phyloP scores from a whole-genome alignment of 345 rosid species.

The Eucalyptus melliodora region DNA sequence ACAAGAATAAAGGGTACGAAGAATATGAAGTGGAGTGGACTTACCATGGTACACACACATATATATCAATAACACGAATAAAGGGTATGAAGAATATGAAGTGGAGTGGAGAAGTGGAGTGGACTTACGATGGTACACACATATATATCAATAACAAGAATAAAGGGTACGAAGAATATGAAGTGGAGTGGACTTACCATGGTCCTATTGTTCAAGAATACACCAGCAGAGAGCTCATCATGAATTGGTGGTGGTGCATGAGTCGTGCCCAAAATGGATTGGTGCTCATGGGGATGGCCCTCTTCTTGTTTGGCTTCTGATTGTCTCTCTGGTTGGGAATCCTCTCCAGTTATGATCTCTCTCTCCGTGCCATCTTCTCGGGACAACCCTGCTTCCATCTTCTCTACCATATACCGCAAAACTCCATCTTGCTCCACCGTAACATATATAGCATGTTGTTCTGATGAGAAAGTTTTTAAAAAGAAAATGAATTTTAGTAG shows the following conservation, averaged over 20 bases:
- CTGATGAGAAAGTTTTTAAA: neutral
- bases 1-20: too few relatives aligned
- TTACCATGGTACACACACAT: too few relatives aligned
- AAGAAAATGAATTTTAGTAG: neutral
- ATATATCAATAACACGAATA: too few relatives aligned
- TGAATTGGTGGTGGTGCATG: neutral
- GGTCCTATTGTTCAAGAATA: neutral
- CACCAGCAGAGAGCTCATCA: neutral
- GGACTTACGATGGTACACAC: too few relatives aligned
- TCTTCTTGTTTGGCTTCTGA: neutral
- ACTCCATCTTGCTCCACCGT: neutral
- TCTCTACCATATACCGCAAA: neutral
- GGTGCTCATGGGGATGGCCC: neutral
- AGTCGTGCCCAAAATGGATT: neutral
- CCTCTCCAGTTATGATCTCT: neutral
- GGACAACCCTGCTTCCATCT: neutral
- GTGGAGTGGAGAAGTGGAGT: too few relatives aligned
- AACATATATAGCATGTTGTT: neutral
- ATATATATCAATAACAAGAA: too few relatives aligned
- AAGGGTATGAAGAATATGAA: too few relatives aligned
- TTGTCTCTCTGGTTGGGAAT: neutral
- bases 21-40: too few relatives aligned
- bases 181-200: too few relatives aligned
- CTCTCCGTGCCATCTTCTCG: neutral
- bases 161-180: too few relatives aligned